Percentiles rank a stretch among this genome's conserved stretches.
These are phyloP conservation scores for Hygrocybe coccinea DNA, from an alignment of 768 basidiomycete species.

Conservation along the genomic window DNA sequence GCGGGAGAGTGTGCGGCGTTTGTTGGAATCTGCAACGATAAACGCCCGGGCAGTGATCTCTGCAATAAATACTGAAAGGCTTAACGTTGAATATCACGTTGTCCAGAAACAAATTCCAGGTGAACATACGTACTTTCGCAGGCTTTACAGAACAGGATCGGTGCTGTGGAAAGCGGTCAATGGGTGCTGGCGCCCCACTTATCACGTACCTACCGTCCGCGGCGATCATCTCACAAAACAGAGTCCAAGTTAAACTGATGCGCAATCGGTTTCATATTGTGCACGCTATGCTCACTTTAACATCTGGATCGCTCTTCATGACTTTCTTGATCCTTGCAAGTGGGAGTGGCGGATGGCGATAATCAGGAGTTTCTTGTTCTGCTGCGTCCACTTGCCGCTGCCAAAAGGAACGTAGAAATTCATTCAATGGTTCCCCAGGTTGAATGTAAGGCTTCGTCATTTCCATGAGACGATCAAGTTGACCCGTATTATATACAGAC, in stretches of 20 bases:
- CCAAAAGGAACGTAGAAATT: conserved; percentile 87
- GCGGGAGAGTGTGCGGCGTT: conserved; percentile 90
- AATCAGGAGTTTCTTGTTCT: conserved; percentile 85
- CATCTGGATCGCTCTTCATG: conserved; percentile 97
- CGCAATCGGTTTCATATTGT: background rate
- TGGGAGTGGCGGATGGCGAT: conserved; percentile 82
- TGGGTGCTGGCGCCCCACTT: background rate
- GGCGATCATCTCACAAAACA: conserved; percentile 80
- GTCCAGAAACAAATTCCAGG: background rate
- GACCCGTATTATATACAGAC: too few relatives aligned
- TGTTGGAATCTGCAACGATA: conserved; percentile 92
- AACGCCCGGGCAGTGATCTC: conserved; percentile 96
- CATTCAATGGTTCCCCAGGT: conserved; percentile 79
- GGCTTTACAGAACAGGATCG: conserved; percentile 94
- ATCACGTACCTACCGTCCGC: conserved; percentile 65
- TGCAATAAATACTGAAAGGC: conserved; percentile 79
- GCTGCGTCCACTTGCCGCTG: conserved; percentile 81
- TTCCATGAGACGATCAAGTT: background rate
- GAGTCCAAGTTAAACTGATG: background rate
- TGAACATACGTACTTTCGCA: conserved; percentile 78
- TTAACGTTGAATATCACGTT: background rate
- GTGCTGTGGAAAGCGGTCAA: conserved; percentile 45
- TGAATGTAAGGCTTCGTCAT: conserved; percentile 61
- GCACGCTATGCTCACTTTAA: conserved; percentile 62
- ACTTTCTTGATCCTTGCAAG: conserved; percentile 98